Conservation (phyloP, 2,329 filamentous ascomycete genomes). For the Diaporthe citri region DNA sequence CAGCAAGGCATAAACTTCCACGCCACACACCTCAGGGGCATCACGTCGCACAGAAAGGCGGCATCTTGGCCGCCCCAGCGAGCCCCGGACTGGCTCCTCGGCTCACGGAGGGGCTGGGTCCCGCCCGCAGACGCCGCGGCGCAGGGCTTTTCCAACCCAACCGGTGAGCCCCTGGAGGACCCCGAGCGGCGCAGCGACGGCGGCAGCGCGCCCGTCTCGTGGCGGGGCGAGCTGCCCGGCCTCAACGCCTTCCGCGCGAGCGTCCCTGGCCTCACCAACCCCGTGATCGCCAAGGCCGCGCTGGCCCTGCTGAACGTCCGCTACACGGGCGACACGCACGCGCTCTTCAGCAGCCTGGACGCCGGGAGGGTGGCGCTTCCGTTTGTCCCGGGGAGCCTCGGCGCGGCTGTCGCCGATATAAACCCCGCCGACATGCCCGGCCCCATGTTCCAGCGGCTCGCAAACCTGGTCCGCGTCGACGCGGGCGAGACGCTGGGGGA, state of each 20-base stretch:
- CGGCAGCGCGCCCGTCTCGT: not conserved
- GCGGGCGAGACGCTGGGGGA: not conserved
- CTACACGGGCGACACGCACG: conserved; percentile 12
- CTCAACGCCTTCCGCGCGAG: conserved; percentile 10
- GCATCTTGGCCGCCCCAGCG: conserved; percentile 8
- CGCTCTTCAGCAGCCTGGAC: conserved; percentile 12
- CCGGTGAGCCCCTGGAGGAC: not conserved
- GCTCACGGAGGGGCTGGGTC: not conserved
- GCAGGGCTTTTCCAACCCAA: not conserved
- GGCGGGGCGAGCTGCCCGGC: not conserved
- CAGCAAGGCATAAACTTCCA: conserved; percentile 10
- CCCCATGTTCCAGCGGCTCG: not conserved
- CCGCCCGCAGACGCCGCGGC: not conserved
- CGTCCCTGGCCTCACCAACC: not conserved
- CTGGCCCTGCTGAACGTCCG: not conserved
- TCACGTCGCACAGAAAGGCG: not conserved
- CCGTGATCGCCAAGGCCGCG: not conserved
- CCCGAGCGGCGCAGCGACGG: conserved; percentile 5
- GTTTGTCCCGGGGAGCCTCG: not conserved
- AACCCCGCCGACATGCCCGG: not conserved
- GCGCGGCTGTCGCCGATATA: not conserved
- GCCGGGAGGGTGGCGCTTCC: not conserved
- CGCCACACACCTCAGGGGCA: not conserved
- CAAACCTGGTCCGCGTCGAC: conserved; percentile 15
- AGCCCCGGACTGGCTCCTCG: conserved; percentile 7